Percentiles rank a stretch among this genome's conserved stretches.
phyloP scores from a whole-genome alignment of 306 rosid species.

The Quercus ilex region DNA sequence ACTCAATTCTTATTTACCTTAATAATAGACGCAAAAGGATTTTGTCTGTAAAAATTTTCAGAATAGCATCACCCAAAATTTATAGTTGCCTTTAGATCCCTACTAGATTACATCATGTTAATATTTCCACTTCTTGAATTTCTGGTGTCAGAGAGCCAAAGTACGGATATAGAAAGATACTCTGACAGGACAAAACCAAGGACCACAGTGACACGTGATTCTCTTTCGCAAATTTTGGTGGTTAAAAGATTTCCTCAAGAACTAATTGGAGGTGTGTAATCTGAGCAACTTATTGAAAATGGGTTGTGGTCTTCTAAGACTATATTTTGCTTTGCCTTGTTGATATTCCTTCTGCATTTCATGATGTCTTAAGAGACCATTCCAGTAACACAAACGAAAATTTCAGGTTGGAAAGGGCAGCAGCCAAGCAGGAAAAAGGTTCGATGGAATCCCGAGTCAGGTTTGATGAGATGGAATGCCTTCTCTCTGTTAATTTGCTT shows the following conservation, averaged over 20 bases:
- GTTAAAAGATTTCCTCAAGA: constrained; percentile 47
- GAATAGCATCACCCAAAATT: background rate
- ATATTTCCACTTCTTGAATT: background rate
- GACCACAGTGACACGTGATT: constrained; percentile 40
- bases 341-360: background rate
- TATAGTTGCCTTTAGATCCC: background rate
- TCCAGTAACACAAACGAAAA: constrained; percentile 12
- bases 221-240: constrained; percentile 51
- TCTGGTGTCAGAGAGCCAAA: constrained; percentile 44
- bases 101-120: background rate
- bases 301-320: constrained; percentile 8
- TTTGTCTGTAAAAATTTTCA: too few species aligned
- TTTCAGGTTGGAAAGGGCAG: constrained; percentile 42
- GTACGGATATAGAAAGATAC: constrained; percentile 37
- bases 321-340: constrained; percentile 8
- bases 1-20: too few species aligned
- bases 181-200: constrained; percentile 34
- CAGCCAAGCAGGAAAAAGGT: constrained; percentile 34
- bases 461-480: constrained; percentile 19
- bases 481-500: too few species aligned
- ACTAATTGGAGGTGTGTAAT: constrained; percentile 51
- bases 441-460: constrained; percentile 67
- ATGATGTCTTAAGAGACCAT: constrained; percentile 4
- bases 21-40: too few species aligned
- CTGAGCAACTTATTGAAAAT: constrained; percentile 11